Evolutionary conservation across 306 rosid species (phyloP).

Genomic region (Luffa aegyptiaca): DNA sequence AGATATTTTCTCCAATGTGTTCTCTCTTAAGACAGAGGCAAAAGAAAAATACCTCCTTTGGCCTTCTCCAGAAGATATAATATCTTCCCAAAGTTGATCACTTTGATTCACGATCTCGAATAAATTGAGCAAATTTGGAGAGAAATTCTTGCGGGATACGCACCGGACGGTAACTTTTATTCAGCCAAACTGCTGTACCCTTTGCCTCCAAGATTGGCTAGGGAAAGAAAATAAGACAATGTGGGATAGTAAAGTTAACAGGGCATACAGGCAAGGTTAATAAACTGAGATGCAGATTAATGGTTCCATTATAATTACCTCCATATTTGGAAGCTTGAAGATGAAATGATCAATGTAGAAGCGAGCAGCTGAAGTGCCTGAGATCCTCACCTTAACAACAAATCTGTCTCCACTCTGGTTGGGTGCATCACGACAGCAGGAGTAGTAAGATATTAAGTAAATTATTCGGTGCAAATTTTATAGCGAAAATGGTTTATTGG

Average conservation of each 20-base stretch:
- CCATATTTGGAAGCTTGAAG: slow-evolving; percentile 68
- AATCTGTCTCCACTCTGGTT: slow-evolving; percentile 70
- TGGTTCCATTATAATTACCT: slow-evolving; percentile 31
- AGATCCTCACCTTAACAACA: slow-evolving; percentile 50
- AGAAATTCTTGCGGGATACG: slow-evolving; percentile 61
- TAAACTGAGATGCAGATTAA: not conserved
- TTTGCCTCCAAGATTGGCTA: slow-evolving; percentile 82
- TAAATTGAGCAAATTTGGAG: slow-evolving; percentile 43
- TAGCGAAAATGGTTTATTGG: not conserved
- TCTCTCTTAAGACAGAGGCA: not conserved
- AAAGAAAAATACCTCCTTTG: not conserved
- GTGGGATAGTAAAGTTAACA: not conserved
- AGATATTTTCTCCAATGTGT: not conserved
- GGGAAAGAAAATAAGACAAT: slow-evolving; percentile 9
- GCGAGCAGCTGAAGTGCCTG: slow-evolving; percentile 65
- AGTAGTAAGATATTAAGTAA: not conserved
- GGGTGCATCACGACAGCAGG: slow-evolving; percentile 15
- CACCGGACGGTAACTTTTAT: slow-evolving; percentile 58
- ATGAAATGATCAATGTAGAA: slow-evolving; percentile 58
- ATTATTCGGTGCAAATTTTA: not conserved
- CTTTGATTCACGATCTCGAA: slow-evolving; percentile 32
- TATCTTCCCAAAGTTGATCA: slow-evolving; percentile 5
- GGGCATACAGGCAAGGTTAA: slow-evolving; percentile 10
- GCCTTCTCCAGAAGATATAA: not conserved
- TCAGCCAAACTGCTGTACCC: slow-evolving; percentile 78